Evolutionary conservation across 2,329 filamentous ascomycete genomes (phyloP), one percentile per base, ranked within the genome.

Genomic region (Pyrenochaeta sp.): DNA sequence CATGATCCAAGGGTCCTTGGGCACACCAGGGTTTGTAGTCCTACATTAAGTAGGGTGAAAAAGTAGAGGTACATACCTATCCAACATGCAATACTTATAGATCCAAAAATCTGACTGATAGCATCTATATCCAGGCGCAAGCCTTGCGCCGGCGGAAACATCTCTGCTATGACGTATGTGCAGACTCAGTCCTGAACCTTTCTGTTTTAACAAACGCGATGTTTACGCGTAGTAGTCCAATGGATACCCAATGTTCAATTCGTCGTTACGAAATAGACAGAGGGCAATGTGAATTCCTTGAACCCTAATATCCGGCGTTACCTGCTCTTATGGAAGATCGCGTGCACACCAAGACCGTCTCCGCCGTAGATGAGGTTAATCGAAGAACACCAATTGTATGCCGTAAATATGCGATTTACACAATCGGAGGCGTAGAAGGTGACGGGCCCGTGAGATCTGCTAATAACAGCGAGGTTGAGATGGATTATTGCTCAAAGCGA

Each of bases 41-140:
- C 45, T 22, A 15, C 15, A 19, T 28, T 1, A 12, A 30, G 42
- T 15, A 36, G 34, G 8, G 43, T 34, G 50, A 13, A 27, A 34
- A 32, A 34, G 12, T 12, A 19, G 6, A 36, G 32, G 19, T n/a
- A 47, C 64, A 42, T 67, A 75, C 73, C 75, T 56, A 98, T 91
- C 95, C 95, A 97, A 76, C 93, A 97, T 50, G 93, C 93, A 74
- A 99, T 97, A 45, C 92, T 97, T 67, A 99, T 93, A 8, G 93
- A 97, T 36, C 93, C 94, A 79, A 90, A 93, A 69, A 97, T 97
- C 53, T 94, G 94, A 68, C 92, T 96, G 71, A 97, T 88, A 59
- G 93, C 93, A 74, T 95, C 91, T 59, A 97, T 89, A 77, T 97
- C 91, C 67, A 97, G 83, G 77, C 91, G 90, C 62, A 85, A 76